These are phyloP conservation scores for Daldinia sp. DNA, from an alignment of 2,329 filamentous ascomycete genomes.

Conservation along the genomic window DNA sequence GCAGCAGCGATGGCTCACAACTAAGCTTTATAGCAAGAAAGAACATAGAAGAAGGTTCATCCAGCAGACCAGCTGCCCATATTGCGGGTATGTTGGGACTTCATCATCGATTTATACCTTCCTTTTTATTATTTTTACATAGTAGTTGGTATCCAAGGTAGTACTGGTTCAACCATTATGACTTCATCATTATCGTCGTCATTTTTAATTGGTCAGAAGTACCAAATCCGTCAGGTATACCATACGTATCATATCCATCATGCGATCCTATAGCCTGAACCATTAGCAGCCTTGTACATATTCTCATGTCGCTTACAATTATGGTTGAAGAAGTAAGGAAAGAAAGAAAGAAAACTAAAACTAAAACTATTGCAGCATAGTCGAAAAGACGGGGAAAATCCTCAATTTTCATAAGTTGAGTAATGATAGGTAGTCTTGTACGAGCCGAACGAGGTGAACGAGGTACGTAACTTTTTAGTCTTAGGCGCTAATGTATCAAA, in stretches of 20 bases:
- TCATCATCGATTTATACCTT: not conserved
- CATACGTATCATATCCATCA: constrained; percentile 15
- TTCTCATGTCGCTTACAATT: constrained; percentile 13
- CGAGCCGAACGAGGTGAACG: constrained; percentile 8
- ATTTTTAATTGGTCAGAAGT: constrained; percentile 24
- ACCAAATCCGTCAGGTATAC: constrained; percentile 17
- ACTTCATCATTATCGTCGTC: constrained; percentile 32
- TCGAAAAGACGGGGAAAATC: constrained; percentile 10
- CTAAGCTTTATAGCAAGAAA: not conserved
- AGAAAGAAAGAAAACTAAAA: not conserved
- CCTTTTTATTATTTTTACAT: constrained; percentile 9
- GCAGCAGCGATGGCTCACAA: not conserved
- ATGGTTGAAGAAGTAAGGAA: not conserved
- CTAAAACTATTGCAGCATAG: constrained; percentile 15
- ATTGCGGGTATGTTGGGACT: not conserved
- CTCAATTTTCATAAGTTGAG: constrained; percentile 21
- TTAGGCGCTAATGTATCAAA: constrained; percentile 42
- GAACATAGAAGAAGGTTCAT: constrained; percentile 1
- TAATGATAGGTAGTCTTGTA: constrained; percentile 17
- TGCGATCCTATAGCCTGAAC: constrained; percentile 14
- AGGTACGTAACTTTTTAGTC: constrained; percentile 24
- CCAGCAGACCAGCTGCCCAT: not conserved
- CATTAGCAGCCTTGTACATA: not conserved
- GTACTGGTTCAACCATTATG: constrained; percentile 30
- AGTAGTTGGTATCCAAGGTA: constrained; percentile 14